Conservation (phyloP, 352 stramenopile genomes). For the Globisporangium perplexum region DNA sequence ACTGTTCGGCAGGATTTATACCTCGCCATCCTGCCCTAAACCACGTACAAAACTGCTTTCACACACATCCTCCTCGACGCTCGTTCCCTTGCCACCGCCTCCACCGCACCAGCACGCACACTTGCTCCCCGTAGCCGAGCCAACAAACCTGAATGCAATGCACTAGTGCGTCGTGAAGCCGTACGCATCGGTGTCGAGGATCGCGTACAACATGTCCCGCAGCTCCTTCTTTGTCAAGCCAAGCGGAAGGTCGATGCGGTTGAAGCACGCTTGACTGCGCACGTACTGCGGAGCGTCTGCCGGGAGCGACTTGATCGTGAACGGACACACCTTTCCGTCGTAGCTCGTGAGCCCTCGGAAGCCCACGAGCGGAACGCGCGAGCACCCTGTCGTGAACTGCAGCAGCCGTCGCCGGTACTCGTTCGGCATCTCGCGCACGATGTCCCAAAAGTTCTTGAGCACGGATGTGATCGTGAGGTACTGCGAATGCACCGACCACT, state of each 20-base stretch:
- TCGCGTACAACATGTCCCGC: constrained; percentile 50
- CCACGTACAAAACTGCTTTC: background rate
- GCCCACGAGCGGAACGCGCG: constrained; percentile 66
- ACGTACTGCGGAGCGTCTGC: constrained; percentile 51
- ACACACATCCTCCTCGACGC: background rate
- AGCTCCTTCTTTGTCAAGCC: constrained; percentile 89
- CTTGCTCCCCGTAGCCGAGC: background rate
- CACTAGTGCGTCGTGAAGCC: constrained; percentile 62
- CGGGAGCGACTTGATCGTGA: constrained; percentile 60
- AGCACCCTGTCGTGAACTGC: constrained; percentile 77
- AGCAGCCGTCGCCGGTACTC: constrained; percentile 71
- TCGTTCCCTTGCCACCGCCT: background rate
- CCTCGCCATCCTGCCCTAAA: background rate
- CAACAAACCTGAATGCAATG: background rate
- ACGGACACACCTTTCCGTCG: constrained; percentile 69
- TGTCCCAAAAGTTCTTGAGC: constrained; percentile 52
- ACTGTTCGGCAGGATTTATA: background rate
- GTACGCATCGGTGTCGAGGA: constrained; percentile 58
- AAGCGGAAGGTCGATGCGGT: constrained; percentile 92
- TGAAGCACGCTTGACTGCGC: constrained; percentile 75
- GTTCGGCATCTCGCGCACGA: constrained; percentile 87
- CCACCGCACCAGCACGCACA: background rate
- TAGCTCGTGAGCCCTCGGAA: constrained; percentile 76
- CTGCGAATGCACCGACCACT: constrained; percentile 55
- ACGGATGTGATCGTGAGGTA: constrained; percentile 28